Evolutionary conservation across 75 land plant genomes (phyloP).

Genomic region (Picea glauca): DNA sequence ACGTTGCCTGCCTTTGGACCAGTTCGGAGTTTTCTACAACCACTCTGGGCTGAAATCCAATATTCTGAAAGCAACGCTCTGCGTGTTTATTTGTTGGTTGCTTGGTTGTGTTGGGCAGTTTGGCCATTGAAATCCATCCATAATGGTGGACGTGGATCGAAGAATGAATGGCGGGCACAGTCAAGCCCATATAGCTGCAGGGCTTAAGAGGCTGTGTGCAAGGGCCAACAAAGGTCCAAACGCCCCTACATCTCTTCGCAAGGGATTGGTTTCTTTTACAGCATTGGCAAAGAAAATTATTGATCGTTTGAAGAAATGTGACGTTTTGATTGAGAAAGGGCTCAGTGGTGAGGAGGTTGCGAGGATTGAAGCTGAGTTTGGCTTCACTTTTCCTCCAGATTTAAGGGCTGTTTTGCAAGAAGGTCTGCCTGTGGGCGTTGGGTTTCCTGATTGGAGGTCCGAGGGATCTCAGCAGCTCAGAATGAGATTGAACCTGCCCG

Average conservation of each 20-base stretch:
- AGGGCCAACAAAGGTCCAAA: no score
- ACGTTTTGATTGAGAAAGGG: constrained; percentile 46
- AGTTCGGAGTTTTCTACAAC: no score
- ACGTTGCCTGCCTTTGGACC: no score
- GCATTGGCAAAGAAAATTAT: constrained; percentile 38
- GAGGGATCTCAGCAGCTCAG: constrained; percentile 37
- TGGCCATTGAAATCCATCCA: no score
- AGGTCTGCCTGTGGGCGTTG: constrained; percentile 73
- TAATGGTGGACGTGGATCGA: no score
- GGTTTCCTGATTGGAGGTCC: constrained; percentile 93
- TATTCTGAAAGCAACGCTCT: no score
- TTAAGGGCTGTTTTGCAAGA: constrained; percentile 66
- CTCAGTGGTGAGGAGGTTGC: constrained; percentile 71
- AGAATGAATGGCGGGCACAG: no score
- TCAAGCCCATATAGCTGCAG: no score
- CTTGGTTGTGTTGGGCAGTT: no score
- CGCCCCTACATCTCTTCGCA: background rate
- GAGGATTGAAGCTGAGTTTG: constrained; percentile 65
- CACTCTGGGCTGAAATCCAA: no score
- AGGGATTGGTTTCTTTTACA: constrained; percentile 35
- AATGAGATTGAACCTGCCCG: constrained; percentile 51
- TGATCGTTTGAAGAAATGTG: constrained; percentile 44
- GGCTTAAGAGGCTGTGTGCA: no score
- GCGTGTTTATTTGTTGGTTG: no score
- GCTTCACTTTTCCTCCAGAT: constrained; percentile 87